phyloP scores from a whole-genome alignment of 768 basidiomycete species.

The Boletus huronensis region DNA sequence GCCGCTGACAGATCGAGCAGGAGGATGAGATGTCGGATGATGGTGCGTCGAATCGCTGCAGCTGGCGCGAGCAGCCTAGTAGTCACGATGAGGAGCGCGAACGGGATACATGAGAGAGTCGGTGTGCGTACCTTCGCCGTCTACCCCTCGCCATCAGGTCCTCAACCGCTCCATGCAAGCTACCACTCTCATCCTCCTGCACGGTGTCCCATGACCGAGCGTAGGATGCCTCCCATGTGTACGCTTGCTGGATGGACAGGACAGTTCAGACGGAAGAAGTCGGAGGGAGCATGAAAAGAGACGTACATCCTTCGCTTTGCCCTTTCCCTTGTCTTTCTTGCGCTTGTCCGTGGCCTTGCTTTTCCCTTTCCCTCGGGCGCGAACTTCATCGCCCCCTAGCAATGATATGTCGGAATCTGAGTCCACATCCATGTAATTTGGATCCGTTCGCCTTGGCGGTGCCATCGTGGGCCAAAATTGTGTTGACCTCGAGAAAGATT shows the following conservation, averaged over 20 bases:
- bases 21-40: constrained; percentile 92
- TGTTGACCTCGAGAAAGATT: background rate
- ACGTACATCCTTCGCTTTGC: constrained; percentile 34
- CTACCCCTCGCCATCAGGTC: constrained; percentile 84
- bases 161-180: constrained; percentile 85
- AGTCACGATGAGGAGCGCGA: constrained; percentile 5
- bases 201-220: constrained; percentile 96
- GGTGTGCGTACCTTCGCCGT: constrained; percentile 62
- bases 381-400: constrained; percentile 44
- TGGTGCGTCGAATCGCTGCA: constrained; percentile 85
- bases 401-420: constrained; percentile 73
- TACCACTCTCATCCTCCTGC: constrained; percentile 92
- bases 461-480: constrained; percentile 18
- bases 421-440: constrained; percentile 51
- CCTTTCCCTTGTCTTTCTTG: constrained; percentile 50
- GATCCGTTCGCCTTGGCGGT: constrained; percentile 26
- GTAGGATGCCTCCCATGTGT: constrained; percentile 96
- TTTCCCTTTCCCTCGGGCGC: constrained; percentile 57
- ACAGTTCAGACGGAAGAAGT: constrained; percentile 1
- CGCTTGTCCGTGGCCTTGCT: constrained; percentile 49
- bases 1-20: constrained; percentile 88
- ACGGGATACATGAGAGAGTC: background rate
- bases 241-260: constrained; percentile 55
- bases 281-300: background rate
- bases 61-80: constrained; percentile 75